Conservation (phyloP, 1,284 basidiomycete species). For the Entoloma clypeatum region DNA sequence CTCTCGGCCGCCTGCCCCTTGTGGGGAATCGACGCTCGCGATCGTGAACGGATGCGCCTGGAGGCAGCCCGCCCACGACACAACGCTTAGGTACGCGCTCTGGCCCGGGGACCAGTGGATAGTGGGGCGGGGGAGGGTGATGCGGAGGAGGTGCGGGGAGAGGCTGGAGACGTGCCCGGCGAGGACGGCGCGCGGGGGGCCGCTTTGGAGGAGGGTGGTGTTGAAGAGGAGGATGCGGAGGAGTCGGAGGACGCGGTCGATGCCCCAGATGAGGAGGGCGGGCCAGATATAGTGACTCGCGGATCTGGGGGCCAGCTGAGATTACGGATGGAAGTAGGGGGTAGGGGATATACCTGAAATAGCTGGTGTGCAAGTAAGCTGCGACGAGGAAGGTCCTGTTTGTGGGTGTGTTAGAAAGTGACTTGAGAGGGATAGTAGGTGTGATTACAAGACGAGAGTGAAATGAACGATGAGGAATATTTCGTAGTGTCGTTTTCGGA, state of each 20-base stretch:
- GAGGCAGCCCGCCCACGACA: conserved; percentile 40
- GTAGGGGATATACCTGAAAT: conserved; percentile 1
- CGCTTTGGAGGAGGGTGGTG: conserved; percentile 36
- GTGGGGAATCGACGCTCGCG: conserved; percentile 31
- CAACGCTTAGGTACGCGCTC: conserved; percentile 48
- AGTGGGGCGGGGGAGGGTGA: conserved; percentile 41
- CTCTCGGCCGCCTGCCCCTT: conserved; percentile 9
- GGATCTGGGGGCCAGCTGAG: not conserved
- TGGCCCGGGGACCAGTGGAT: conserved; percentile 59
- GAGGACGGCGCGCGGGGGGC: conserved; percentile 26
- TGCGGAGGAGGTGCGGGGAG: conserved; percentile 46
- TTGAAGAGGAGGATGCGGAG: conserved; percentile 52
- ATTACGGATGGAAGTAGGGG: not conserved
- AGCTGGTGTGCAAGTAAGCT: conserved; percentile 38
- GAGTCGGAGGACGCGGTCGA: conserved; percentile 55
- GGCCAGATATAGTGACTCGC: conserved; percentile 47
- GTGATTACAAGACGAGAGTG: conserved; percentile 35
- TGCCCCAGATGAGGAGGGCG: conserved; percentile 58
- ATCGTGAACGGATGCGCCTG: conserved; percentile 58
- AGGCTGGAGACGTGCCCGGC: conserved; percentile 43
- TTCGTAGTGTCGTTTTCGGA: conserved; percentile 46
- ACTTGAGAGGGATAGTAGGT: not conserved
- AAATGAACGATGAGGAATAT: conserved; percentile 44
- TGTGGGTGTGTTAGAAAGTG: conserved; percentile 7
- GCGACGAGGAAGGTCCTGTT: conserved; percentile 39